phyloP scores from a whole-genome alignment of 495 filamentous ascomycete genomes.

The Tuber magnatum region DNA sequence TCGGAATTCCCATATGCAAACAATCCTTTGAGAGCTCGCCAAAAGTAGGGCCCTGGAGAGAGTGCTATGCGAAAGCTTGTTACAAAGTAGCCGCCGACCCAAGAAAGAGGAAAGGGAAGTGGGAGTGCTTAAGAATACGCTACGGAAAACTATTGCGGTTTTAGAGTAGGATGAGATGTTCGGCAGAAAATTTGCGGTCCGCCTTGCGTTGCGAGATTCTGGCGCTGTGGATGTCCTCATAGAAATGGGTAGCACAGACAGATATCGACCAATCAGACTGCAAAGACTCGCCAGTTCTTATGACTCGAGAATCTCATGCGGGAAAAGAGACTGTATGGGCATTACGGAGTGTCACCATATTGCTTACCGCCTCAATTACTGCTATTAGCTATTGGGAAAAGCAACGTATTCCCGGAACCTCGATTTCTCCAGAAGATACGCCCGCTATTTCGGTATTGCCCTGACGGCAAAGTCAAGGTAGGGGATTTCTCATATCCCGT shows the following conservation, averaged over 20 bases:
- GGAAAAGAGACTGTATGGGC: background rate
- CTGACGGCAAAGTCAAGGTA: background rate
- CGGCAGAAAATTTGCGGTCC: background rate
- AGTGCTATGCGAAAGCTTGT: background rate
- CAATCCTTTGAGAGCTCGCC: background rate
- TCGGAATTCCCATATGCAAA: background rate
- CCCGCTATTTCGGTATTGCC: background rate
- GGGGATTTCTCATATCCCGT: background rate
- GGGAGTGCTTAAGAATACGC: background rate
- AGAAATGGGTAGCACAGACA: too few species aligned
- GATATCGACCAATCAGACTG: too few species aligned
- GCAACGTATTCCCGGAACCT: background rate
- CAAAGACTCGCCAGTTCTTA: too few species aligned
- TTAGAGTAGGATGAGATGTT: background rate
- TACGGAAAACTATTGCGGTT: background rate
- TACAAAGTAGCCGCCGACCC: background rate
- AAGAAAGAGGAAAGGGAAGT: background rate
- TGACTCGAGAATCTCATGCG: too few species aligned
- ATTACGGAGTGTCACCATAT: background rate
- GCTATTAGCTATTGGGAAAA: background rate
- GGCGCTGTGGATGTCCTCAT: too few species aligned
- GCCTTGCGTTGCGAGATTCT: too few species aligned
- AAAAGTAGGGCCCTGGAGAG: background rate
- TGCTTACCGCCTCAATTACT: background rate
- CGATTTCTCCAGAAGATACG: background rate